These are phyloP conservation scores for Trichophyton benhamiae DNA, from an alignment of 2,329 filamentous ascomycete genomes.

Conservation along the genomic window DNA sequence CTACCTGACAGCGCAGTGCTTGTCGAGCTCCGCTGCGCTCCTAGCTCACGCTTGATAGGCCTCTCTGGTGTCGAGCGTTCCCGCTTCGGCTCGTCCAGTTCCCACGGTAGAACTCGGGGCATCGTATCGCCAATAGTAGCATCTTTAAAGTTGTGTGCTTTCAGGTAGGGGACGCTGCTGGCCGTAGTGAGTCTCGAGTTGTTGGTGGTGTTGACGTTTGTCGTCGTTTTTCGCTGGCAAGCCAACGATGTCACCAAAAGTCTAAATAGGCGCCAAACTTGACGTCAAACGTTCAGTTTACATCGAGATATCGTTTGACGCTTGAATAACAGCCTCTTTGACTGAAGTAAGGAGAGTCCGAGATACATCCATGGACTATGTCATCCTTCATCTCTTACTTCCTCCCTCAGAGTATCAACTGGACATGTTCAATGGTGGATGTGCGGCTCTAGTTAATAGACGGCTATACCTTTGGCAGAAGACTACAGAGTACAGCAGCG, in stretches of 20 bases:
- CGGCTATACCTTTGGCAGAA: too few relatives aligned
- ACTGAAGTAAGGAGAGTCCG: too few relatives aligned
- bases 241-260: neutral
- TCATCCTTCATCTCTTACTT: too few relatives aligned
- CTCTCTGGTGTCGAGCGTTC: conserved; percentile 13
- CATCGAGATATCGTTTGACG: too few relatives aligned
- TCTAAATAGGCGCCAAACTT: neutral
- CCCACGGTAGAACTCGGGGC: conserved; percentile 37
- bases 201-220: neutral
- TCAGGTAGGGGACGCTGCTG: too few relatives aligned
- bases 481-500: too few relatives aligned
- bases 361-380: too few relatives aligned
- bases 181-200: neutral
- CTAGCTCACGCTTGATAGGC: conserved; percentile 16
- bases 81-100: conserved; percentile 18
- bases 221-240: neutral
- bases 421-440: too few relatives aligned
- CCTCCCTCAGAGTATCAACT: too few relatives aligned
- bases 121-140: conserved; percentile 21
- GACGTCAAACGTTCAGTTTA: neutral
- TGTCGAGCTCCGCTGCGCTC: neutral
- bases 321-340: too few relatives aligned
- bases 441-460: too few relatives aligned
- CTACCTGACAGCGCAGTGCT: neutral
- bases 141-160: conserved; percentile 2